Percentiles rank a stretch among this genome's conserved stretches.
These are phyloP conservation scores for Trichosporon asahii DNA, from an alignment of 1,284 basidiomycete species.

Conservation along the genomic window DNA sequence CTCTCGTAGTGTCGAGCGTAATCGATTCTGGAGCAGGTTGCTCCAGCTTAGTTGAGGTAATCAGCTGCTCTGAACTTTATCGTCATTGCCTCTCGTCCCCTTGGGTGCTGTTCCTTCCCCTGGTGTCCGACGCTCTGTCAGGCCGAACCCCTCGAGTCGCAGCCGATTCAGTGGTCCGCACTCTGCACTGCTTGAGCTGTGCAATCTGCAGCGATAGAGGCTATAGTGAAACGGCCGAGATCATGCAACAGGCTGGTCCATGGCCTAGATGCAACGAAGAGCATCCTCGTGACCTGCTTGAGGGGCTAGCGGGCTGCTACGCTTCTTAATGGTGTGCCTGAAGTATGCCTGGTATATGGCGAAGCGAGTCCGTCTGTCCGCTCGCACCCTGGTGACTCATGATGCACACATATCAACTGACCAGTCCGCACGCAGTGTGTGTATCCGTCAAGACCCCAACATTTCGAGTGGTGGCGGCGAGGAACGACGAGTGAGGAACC, in stretches of 20 bases:
- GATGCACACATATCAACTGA: neutral
- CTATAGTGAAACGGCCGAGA: neutral
- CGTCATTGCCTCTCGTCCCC: neutral
- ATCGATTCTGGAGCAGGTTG: neutral
- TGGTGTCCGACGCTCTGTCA: neutral
- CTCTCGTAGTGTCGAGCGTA: neutral
- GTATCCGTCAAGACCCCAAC: neutral
- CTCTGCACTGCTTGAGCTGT: neutral
- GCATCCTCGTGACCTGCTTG: too few relatives aligned
- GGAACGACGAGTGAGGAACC: neutral
- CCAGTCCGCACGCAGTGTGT: neutral
- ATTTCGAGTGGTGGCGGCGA: neutral
- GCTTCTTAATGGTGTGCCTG: too few relatives aligned
- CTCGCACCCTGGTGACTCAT: neutral
- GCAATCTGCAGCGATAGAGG: neutral
- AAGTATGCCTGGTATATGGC: too few relatives aligned
- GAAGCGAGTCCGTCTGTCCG: neutral
- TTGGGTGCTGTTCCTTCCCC: neutral
- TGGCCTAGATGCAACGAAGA: too few relatives aligned
- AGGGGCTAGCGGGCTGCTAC: too few relatives aligned
- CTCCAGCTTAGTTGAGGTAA: neutral
- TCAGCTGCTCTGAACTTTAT: constrained; percentile 1
- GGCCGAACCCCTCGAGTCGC: neutral
- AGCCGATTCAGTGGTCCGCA: neutral
- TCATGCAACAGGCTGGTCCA: too few relatives aligned